Base-by-base conservation (phyloP, 495 filamentous ascomycete species). In the Tuber melanosporum region DNA sequence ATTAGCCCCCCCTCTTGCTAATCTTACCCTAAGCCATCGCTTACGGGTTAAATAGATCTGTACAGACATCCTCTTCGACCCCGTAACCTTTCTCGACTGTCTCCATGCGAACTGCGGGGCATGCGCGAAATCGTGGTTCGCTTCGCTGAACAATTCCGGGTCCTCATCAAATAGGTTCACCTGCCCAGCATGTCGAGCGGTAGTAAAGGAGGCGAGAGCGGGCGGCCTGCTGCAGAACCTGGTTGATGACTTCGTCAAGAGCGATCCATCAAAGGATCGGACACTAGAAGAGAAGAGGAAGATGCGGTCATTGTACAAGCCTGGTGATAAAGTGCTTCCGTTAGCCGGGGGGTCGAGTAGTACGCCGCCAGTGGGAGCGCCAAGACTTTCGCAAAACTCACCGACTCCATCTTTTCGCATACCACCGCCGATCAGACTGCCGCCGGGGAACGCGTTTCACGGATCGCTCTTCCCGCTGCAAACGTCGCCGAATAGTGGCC, bases 41-140 rank as follows among this genome's bases (percentile, higher is more conserved):
- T 75, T 66, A 75, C 71, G 49, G 41, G 49, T 45, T 32, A 32
- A n/a, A 3, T 78, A 98, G 95, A 98, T 99, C 80, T 99, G 95
- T 85, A 94, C 94, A 76, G 95, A 99, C 83, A 87, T 98, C 73
- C 92, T 99, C 77, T 97, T 93, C 86, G 93, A 97, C 84, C 95
- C 95, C 32, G 90, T 98, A 76, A 97, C 94, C 45, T 92, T 98
- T 76, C 92, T 99, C 83, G 93, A 98, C 87, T 99, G 95, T 84
- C 90, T 99, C 1, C 95, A 99, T 86, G 97, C 94, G 52, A 98
- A 95, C 86, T 98, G 95, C 86, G 95, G 93, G 75, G 91, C 92
- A 44, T 99, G 95, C 83, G 84, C 98, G 76, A 97, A 96, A 85
- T 91, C 94, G 85, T 98, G 95, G 95, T 99, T 99, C 85, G 87